Conservation (phyloP, 2,329 filamentous ascomycete genomes). For the Colletotrichum sp. region DNA sequence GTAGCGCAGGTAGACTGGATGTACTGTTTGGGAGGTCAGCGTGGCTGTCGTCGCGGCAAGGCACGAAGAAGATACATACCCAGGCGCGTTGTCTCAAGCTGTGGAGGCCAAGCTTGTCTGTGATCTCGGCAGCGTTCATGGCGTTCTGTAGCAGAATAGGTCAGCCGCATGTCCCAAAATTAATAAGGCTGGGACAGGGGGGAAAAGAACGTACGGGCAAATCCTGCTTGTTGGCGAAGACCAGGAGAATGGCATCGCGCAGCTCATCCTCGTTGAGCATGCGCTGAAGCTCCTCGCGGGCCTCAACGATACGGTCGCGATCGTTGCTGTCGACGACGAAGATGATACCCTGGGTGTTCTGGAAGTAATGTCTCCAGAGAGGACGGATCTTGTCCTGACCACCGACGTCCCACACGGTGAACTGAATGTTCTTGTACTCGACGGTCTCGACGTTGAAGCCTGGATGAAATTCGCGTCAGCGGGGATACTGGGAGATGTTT, state of each 20-base stretch:
- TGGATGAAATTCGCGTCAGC: constrained; percentile 39
- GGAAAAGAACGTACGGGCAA: constrained; percentile 74
- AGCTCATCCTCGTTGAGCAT: constrained; percentile 99
- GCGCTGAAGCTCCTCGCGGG: constrained; percentile 92
- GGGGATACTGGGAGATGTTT: background rate
- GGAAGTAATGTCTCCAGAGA: constrained; percentile 99
- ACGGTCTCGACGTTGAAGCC: constrained; percentile 99
- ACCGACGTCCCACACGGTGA: constrained; percentile 99
- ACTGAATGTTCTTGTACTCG: constrained; percentile 99
- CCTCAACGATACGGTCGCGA: constrained; percentile 96
- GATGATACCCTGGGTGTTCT: constrained; percentile 99
- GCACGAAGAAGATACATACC: constrained; percentile 68
- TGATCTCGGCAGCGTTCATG: constrained; percentile 99
- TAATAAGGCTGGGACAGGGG: background rate
- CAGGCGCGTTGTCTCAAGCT: constrained; percentile 97
- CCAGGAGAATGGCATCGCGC: constrained; percentile 92
- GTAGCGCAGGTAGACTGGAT: constrained; percentile 99
- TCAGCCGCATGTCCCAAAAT: background rate
- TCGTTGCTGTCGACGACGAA: constrained; percentile 99
- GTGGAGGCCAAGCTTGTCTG: constrained; percentile 99
- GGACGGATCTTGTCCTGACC: constrained; percentile 99
- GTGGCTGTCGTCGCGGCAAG: background rate
- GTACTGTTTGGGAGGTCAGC: constrained; percentile 64
- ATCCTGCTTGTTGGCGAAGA: constrained; percentile 99
- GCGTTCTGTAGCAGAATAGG: constrained; percentile 70